Percentiles rank a stretch among this genome's conserved stretches.
These are phyloP conservation scores for Eucalyptus regnans DNA, from an alignment of 345 rosid genomes.

Conservation along the genomic window DNA sequence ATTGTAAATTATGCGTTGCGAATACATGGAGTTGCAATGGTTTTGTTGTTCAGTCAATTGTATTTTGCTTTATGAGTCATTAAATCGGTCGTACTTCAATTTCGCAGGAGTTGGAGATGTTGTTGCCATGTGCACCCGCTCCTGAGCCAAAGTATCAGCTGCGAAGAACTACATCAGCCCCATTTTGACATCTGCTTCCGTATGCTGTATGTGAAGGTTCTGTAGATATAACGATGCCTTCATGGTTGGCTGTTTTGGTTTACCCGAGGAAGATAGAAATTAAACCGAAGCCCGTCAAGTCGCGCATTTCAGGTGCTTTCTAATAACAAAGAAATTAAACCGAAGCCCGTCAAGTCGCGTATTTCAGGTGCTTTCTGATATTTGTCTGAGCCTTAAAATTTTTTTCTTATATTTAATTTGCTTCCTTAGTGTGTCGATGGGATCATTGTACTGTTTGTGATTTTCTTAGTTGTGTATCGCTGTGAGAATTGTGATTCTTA, in stretches of 20 bases:
- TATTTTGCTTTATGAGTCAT: background rate
- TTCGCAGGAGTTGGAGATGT: conserved; percentile 55
- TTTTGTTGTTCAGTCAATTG: background rate
- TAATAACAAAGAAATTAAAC: background rate
- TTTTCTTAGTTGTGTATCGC: background rate
- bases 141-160: conserved; percentile 60
- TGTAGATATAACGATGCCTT: conserved; percentile 7
- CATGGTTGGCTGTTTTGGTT: background rate
- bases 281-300: background rate
- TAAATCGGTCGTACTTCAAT: background rate
- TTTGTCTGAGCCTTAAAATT: background rate
- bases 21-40: background rate
- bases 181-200: conserved; percentile 25
- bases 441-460: background rate
- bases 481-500: background rate
- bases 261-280: background rate
- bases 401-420: background rate
- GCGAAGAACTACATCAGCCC: conserved; percentile 54
- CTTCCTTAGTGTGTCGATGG: background rate
- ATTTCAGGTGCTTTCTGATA: background rate
- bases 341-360: background rate
- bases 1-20: background rate
- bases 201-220: background rate
- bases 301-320: background rate
- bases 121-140: conserved; percentile 42